Evolutionary conservation across 169 alveolate species (phyloP).

Genomic region (Plasmodium inui): DNA sequence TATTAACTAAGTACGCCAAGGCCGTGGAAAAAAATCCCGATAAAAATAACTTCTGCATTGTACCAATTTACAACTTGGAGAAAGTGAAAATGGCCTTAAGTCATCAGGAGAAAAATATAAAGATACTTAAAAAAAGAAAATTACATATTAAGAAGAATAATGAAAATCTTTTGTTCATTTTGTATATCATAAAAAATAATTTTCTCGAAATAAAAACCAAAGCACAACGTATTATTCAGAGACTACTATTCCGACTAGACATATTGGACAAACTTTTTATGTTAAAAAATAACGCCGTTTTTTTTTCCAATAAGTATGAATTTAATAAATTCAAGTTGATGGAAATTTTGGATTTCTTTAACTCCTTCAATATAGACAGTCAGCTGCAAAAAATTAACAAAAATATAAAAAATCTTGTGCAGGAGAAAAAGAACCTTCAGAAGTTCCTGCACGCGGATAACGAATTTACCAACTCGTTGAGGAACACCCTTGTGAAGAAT

Average conservation of each 20-base stretch:
- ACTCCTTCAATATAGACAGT: constrained; percentile 63
- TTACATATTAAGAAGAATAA: constrained; percentile 57
- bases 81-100: constrained; percentile 52
- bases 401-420: constrained; percentile 54
- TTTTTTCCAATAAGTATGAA: constrained; percentile 72
- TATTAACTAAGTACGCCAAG: constrained; percentile 56
- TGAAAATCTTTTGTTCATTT: constrained; percentile 75
- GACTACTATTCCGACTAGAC: constrained; percentile 66
- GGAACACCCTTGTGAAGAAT: constrained; percentile 31
- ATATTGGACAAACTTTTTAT: constrained; percentile 67
- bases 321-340: constrained; percentile 64
- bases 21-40: constrained; percentile 73
- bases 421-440: constrained; percentile 47
- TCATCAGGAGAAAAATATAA: constrained; percentile 71
- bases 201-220: constrained; percentile 70
- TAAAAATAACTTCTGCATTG: constrained; percentile 62
- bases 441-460: constrained; percentile 34
- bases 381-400: constrained; percentile 72
- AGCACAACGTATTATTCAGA: constrained; percentile 71
- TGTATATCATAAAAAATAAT: constrained; percentile 74
- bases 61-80: constrained; percentile 58
- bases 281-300: constrained; percentile 66
- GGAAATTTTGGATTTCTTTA: constrained; percentile 62
- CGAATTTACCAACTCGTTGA: constrained; percentile 45
- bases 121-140: constrained; percentile 64